Base-by-base conservation (phyloP, 768 basidiomycete species). In the Tylopilus balloui region DNA sequence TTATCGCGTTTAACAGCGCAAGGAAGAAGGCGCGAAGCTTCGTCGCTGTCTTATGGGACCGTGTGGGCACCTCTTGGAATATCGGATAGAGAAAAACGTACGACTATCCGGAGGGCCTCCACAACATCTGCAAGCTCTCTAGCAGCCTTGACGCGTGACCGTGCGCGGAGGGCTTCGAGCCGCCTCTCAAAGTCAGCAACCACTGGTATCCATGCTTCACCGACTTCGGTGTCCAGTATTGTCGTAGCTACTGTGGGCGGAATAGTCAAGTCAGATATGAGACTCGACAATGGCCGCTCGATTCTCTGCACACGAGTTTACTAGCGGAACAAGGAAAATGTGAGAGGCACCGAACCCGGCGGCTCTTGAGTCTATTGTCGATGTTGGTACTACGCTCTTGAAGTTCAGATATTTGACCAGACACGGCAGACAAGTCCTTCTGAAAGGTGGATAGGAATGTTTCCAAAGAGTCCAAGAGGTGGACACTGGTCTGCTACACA, bases 391-490 rank as follows among this genome's bases (percentile, higher is more conserved):
- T 94, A 28, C 91, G 78, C 55, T 82, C 80, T 62, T 98, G 96
- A 20, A 99, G 75, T 54, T 97, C 92, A 1, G 91, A 88, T 65
- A 99, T 95, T 65, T 99, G 94, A 3, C 92, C 90, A 3, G 96
- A 97, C 10, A 98, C 96, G 2, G 86, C 85, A 6, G 92, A 88
- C 19, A 99, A 76, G 67, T 99, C 95, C 58, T 78, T 86, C 68
- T 97, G 95, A 62, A 99, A 99, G 0, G 90, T 96, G 3, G 92
- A 92, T 11, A 99, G 77, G 67, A 98, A 98, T 1, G 83, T 77
- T 56, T 96, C 86, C 3, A 99, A 77, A 1, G 91, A 91, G 61
- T 92, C 85, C 45, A 99, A 75, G 17, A 98, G 78, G 50, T 76
- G 77, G 13, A 89, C 78, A 61, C 94, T 95, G 14, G 90, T 86